Evolutionary conservation across 2,329 filamentous ascomycete species (phyloP), one percentile per base, ranked within the genome.

Genomic region (Phaeomoniella chlamydospora): DNA sequence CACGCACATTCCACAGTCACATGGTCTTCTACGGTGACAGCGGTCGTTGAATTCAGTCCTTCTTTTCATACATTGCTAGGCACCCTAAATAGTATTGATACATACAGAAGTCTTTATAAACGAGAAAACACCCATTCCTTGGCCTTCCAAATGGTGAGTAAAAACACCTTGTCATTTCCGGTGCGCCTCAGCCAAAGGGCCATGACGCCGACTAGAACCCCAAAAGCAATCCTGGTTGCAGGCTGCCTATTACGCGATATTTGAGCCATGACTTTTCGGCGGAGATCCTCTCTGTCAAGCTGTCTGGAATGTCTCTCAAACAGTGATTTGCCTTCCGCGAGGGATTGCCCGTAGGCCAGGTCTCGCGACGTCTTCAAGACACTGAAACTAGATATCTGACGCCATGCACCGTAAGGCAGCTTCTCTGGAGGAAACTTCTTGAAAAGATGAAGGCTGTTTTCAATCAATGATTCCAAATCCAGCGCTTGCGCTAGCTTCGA

Each of bases 401-500:
- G 64, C 86, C 87, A 96, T 4, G 71, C 67, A 22, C 67, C 59
- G 36, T 57, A 59, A 5, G 65, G 70, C 4, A 98, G 62, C 1
- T 62, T 66, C 45, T 84, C 72, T 0, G 88, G 90, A 1, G 87
- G 88, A 45, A 81, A 63, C 2, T 57, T 50, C 4, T 67, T 55
- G 53, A 80, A 80, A 1, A 96, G 67, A 17, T 53, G 51, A 3
- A 74, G 65, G 1, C 88, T 75, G 35, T 69, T 66, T 13, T 64
- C 53, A 42, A 98, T 80, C 36, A 94, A 69, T 5, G 63, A 64
- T 45, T 98, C 88, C 15, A 98, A 63, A 51, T 92, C 72, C 39
- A 94, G 72, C 13, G 79, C 77, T 35, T 75, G 70, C 1, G 90
- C 90, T 4, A 98, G 69, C 56, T 90, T 94, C 30, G 83, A 84